phyloP scores from a whole-genome alignment of 768 basidiomycete genomes.

The Mycena kentingensis region DNA sequence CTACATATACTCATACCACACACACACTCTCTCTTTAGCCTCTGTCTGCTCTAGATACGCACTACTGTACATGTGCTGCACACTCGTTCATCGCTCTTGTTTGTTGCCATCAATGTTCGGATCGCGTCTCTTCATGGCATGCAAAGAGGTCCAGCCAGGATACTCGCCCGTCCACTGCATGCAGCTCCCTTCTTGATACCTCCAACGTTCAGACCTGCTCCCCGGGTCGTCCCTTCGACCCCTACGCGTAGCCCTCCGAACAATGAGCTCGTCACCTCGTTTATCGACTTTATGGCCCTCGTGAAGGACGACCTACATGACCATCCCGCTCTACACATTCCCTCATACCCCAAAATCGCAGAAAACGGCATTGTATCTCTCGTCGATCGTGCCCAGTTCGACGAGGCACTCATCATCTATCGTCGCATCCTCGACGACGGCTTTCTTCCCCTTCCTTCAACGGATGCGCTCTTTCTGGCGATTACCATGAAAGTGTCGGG shows the following conservation, averaged over 20 bases:
- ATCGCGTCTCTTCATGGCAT: too few species aligned
- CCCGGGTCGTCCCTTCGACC: slow-evolving; percentile 12
- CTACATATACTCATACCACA: too few species aligned
- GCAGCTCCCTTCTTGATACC: too few species aligned
- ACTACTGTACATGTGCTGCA: too few species aligned
- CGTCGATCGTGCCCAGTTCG: slow-evolving; percentile 38
- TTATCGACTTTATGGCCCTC: slow-evolving; percentile 16
- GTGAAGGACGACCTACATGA: slow-evolving; percentile 11
- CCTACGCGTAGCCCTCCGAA: not conserved
- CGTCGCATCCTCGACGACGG: slow-evolving; percentile 43
- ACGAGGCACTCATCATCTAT: slow-evolving; percentile 43
- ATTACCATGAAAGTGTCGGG: slow-evolving; percentile 30
- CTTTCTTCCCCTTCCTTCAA: slow-evolving; percentile 37
- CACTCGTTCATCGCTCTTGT: too few species aligned
- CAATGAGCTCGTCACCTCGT: slow-evolving; percentile 13
- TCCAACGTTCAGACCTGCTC: too few species aligned
- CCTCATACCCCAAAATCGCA: slow-evolving; percentile 20
- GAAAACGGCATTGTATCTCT: slow-evolving; percentile 43
- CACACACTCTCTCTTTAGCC: too few species aligned
- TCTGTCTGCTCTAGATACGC: too few species aligned
- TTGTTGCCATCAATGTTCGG: too few species aligned
- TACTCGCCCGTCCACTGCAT: too few species aligned
- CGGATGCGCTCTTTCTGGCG: slow-evolving; percentile 45
- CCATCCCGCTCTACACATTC: slow-evolving; percentile 9
- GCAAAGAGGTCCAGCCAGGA: too few species aligned